phyloP scores from a whole-genome alignment of 2,329 filamentous ascomycete species.

The Nothomitra cinnamomea region DNA sequence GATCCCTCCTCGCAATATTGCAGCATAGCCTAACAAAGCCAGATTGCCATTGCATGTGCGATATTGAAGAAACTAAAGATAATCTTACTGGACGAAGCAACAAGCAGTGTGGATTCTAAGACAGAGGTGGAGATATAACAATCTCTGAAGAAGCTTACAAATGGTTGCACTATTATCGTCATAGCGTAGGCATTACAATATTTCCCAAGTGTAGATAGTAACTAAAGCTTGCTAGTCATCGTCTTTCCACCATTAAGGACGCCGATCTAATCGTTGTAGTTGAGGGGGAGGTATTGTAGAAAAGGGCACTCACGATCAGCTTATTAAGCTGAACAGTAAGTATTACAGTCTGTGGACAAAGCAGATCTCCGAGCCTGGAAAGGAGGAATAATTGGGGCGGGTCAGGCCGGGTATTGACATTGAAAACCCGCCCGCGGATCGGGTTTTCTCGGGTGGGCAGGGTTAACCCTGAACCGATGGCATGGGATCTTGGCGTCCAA shows the following conservation, averaged over 20 bases:
- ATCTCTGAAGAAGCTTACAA: neutral
- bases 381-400: neutral
- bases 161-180: neutral
- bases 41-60: slow-evolving; percentile 14
- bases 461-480: no score
- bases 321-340: slow-evolving; percentile 52
- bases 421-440: no score
- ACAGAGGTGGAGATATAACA: slow-evolving; percentile 29
- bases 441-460: no score
- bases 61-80: slow-evolving; percentile 28
- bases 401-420: no score
- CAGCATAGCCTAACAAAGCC: neutral
- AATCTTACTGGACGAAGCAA: slow-evolving; percentile 19
- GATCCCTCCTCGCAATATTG: slow-evolving; percentile 6
- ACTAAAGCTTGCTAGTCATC: neutral
- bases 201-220: neutral
- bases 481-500: no score
- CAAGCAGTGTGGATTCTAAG: neutral
- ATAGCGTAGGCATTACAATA: neutral
- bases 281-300: slow-evolving; percentile 71
- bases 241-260: neutral
- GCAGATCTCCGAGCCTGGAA: neutral
- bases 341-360: slow-evolving; percentile 39
- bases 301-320: slow-evolving; percentile 70
- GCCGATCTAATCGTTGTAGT: slow-evolving; percentile 47